Evolutionary conservation across 1,139 yeast genomes (phyloP), one percentile per base, ranked within the genome.

Genomic region (Starmera stellimalicola): DNA sequence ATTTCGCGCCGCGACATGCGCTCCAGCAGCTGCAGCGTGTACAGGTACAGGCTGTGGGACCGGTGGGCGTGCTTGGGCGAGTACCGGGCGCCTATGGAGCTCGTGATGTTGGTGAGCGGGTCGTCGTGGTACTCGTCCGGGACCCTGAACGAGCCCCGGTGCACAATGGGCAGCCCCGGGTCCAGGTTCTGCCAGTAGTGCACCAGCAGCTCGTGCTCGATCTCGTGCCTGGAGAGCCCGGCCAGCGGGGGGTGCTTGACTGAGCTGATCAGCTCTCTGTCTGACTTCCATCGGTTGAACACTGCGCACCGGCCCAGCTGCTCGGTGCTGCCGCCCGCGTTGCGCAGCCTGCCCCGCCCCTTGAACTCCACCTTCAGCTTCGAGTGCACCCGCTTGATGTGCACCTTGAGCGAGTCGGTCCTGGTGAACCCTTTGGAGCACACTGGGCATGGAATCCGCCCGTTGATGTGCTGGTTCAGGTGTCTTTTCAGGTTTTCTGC

Each of bases 401-500:
- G 28, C n/a, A 26, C 28, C 17, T 26, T 26, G n/a, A 26, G 11
- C 11, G 28, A 26, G 7, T 19, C 27, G 9, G 16, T 29, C 6
- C 28, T 15, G n/a, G 28, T 26, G n/a, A 26, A 26, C 16, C 11
- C 12, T 11, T 16, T 26, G 7, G 7, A 7, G 17, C 28, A 26
- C 9, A 15, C 9, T 3, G 11, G 7, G n/a, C 28, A 26, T 12
- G 18, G 18, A 16, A 26, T 16, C 19, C 17, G 16, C 9, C 10
- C n/a, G 11, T 26, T 26, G 10, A 14, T 9, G 16, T 26, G 28
- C 28, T 26, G 17, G 10, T 26, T 26, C 28, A 16, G 18, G 7
- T 26, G 28, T 12, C 28, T 26, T 12, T 26, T 26, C 8, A 26
- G 28, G n/a, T 26, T 26, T 18, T 26, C 28, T n/a, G 17, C 17